These are phyloP conservation scores for Gaillardinia entomophila DNA, from an alignment of 805 yeast genomes.

Conservation along the genomic window DNA sequence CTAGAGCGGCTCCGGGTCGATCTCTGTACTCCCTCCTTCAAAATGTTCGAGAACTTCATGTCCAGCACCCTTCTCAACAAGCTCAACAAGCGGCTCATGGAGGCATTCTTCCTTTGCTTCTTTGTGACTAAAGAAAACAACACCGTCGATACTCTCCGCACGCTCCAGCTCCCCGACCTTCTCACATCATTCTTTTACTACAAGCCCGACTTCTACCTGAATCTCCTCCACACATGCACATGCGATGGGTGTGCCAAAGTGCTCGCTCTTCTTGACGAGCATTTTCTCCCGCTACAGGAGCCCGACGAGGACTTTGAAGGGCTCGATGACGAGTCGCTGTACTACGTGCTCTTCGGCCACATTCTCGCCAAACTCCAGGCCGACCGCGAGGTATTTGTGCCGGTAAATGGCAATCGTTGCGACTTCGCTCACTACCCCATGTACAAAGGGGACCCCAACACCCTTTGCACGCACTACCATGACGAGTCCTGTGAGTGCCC, in stretches of 20 bases:
- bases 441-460: conserved; percentile 29
- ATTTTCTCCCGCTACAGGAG: conserved; percentile 15
- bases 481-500: conserved; percentile 16
- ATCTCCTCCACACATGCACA: conserved; percentile 29
- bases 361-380: conserved; percentile 28
- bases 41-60: conserved; percentile 30
- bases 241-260: conserved; percentile 31
- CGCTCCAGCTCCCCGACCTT: conserved; percentile 28
- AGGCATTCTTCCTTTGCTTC: conserved; percentile 27
- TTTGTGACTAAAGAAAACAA: conserved; percentile 5
- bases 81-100: conserved; percentile 28
- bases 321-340: conserved; percentile 20
- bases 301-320: conserved; percentile 6
- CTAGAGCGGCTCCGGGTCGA: conserved; percentile 21
- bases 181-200: conserved; percentile 32
- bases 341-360: conserved; percentile 26
- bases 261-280: conserved; percentile 13
- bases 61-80: conserved; percentile 23
- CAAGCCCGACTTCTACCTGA: conserved; percentile 28
- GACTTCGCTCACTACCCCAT: conserved; percentile 23
- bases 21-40: conserved; percentile 30
- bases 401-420: conserved; percentile 21
- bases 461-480: conserved; percentile 27
- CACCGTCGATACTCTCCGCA: conserved; percentile 10
- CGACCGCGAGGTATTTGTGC: conserved; percentile 31